Evolutionary conservation across 331 rosid genomes (phyloP).

Genomic region (Acacia concinna): DNA sequence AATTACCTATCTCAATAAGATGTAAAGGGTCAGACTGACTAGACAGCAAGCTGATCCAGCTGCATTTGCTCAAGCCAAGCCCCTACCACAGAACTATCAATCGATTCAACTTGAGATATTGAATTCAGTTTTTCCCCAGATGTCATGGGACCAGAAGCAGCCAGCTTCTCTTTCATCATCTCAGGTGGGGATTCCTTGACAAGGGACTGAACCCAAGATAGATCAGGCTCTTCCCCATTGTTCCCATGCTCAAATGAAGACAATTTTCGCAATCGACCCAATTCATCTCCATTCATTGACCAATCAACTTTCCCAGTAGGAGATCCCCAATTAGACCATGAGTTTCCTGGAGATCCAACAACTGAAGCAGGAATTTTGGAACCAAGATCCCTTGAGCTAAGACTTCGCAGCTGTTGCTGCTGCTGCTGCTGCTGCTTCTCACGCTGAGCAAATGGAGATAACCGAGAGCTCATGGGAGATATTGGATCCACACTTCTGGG

Average conservation of each 20-base stretch:
- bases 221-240: constrained; percentile 65
- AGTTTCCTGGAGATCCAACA: constrained; percentile 51
- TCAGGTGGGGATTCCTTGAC: constrained; percentile 73
- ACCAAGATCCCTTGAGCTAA: constrained; percentile 58
- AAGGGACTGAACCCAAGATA: constrained; percentile 68
- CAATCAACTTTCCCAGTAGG: constrained; percentile 56
- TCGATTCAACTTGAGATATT: constrained; percentile 48
- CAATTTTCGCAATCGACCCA: constrained; percentile 38
- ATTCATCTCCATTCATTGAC: constrained; percentile 51
- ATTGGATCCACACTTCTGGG: constrained; percentile 53
- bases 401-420: constrained; percentile 48
- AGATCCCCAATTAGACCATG: constrained; percentile 65
- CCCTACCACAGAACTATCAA: constrained; percentile 61
- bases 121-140: constrained; percentile 50
- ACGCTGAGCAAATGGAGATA: constrained; percentile 44
- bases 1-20: constrained; percentile 19
- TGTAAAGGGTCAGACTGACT: constrained; percentile 21
- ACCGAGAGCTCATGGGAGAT: constrained; percentile 50
- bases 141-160: constrained; percentile 36
- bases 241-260: constrained; percentile 51
- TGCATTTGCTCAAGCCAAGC: constrained; percentile 80
- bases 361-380: constrained; percentile 37
- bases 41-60: constrained; percentile 56
- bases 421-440: constrained; percentile 40
- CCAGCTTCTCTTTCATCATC: constrained; percentile 55